A percentile compares a stretch with the other conserved stretches of the same genome.
Evolutionary conservation across 1,139 yeast genomes (phyloP).

Genomic region (Suhomyces bribrorum): DNA sequence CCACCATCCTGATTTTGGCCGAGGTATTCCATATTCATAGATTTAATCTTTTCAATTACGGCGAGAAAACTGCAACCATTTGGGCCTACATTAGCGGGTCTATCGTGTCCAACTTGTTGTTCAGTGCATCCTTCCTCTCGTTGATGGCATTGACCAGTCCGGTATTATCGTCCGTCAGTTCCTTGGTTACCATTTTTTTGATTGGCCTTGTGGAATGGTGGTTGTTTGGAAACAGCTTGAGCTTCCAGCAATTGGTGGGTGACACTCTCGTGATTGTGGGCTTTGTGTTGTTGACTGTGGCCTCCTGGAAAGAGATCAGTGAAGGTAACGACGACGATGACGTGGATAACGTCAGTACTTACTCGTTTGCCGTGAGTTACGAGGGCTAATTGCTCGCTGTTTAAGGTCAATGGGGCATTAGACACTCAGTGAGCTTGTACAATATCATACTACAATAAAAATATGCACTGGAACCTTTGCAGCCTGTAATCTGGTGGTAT

Average conservation of each 20-base stretch:
- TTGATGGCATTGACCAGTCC: conserved; percentile 86
- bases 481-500: not conserved
- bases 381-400: conserved; percentile 12
- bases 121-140: conserved; percentile 72
- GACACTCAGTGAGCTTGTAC: no score
- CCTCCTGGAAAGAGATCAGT: conserved; percentile 73
- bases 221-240: conserved; percentile 58
- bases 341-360: conserved; percentile 45
- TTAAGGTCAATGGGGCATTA: no score
- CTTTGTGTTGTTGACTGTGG: conserved; percentile 65
- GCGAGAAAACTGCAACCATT: conserved; percentile 35
- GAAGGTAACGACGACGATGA: conserved; percentile 66
- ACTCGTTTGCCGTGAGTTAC: conserved; percentile 45
- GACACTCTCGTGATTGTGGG: conserved; percentile 64
- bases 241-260: conserved; percentile 53
- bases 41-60: conserved; percentile 55
- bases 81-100: conserved; percentile 53
- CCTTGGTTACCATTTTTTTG: conserved; percentile 73
- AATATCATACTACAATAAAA: not conserved
- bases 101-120: conserved; percentile 61
- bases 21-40: conserved; percentile 59
- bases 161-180: conserved; percentile 79
- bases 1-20: conserved; percentile 50
- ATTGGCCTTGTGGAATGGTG: conserved; percentile 81
- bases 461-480: no score